Conservation (phyloP, 148 eudicot genomes). For the Camellia sinensis region DNA sequence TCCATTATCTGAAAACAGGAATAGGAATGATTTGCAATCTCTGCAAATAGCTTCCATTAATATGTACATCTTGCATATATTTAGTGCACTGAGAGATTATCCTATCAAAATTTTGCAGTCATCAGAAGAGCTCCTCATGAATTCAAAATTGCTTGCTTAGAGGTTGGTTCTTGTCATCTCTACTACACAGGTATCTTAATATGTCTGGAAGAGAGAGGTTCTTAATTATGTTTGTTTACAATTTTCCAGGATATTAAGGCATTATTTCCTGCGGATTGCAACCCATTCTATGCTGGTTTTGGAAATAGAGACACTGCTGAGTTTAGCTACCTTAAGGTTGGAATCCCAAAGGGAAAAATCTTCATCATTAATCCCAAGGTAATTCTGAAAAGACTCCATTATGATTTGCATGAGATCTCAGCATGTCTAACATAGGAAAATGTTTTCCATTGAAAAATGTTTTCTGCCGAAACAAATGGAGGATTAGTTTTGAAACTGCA, state of each 20-base stretch:
- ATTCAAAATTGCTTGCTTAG: conserved; percentile 93
- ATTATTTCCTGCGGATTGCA: conserved; percentile 68
- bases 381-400: neutral
- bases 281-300: conserved; percentile 94
- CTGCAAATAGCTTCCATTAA: neutral
- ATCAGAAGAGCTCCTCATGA: conserved; percentile 98
- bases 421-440: neutral
- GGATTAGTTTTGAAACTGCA: neutral
- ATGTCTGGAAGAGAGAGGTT: neutral
- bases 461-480: too few relatives aligned
- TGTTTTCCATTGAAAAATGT: too few relatives aligned
- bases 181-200: neutral
- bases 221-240: conserved; percentile 4
- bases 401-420: neutral
- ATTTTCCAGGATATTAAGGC: conserved; percentile 76
- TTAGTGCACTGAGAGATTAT: neutral
- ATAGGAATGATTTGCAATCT: neutral
- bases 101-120: conserved; percentile 43
- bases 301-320: conserved; percentile 98
- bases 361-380: conserved; percentile 97
- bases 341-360: conserved; percentile 83
- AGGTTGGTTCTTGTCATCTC: conserved; percentile 48
- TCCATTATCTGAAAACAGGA: neutral
- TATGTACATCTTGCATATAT: neutral
- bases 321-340: conserved; percentile 85